These are phyloP conservation scores for Candida anutae DNA, from an alignment of 1,139 yeast species.

Conservation along the genomic window DNA sequence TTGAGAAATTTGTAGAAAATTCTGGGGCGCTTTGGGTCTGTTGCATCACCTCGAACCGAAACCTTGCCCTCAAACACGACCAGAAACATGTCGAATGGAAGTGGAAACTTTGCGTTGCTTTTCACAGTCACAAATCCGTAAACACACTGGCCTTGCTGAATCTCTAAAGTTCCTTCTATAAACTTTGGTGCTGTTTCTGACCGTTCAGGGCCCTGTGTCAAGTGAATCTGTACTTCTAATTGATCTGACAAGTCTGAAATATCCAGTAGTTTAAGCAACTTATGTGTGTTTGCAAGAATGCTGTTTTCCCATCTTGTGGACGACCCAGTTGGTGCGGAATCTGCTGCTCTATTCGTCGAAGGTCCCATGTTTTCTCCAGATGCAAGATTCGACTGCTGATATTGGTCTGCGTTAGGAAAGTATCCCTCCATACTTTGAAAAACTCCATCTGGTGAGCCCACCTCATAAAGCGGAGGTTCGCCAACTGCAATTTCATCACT, in stretches of 20 bases:
- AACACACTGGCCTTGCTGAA: conserved; percentile 19
- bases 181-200: conserved; percentile 10
- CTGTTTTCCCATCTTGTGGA: conserved; percentile 18
- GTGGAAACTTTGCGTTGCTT: conserved; percentile 29
- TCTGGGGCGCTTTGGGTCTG: conserved; percentile 7
- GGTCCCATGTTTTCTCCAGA: too few species aligned
- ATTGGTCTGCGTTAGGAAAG: too few species aligned
- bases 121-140: conserved; percentile 44
- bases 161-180: conserved; percentile 11
- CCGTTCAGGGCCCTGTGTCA: conserved; percentile 12
- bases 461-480: conserved; percentile 18
- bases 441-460: conserved; percentile 5
- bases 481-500: conserved; percentile 11
- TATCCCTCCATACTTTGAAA: neutral
- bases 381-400: too few species aligned
- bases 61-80: conserved; percentile 49
- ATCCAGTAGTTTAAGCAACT: conserved; percentile 12
- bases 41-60: conserved; percentile 7
- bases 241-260: conserved; percentile 10
- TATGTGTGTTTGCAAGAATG: conserved; percentile 18
- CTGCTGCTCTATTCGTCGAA: neutral
- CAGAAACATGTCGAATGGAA: conserved; percentile 50
- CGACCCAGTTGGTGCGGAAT: too few species aligned
- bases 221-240: conserved; percentile 11
- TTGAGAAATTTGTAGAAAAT: conserved; percentile 17